These are phyloP conservation scores for Trametes sp. DNA, from an alignment of 1,284 basidiomycete species.

Conservation along the genomic window DNA sequence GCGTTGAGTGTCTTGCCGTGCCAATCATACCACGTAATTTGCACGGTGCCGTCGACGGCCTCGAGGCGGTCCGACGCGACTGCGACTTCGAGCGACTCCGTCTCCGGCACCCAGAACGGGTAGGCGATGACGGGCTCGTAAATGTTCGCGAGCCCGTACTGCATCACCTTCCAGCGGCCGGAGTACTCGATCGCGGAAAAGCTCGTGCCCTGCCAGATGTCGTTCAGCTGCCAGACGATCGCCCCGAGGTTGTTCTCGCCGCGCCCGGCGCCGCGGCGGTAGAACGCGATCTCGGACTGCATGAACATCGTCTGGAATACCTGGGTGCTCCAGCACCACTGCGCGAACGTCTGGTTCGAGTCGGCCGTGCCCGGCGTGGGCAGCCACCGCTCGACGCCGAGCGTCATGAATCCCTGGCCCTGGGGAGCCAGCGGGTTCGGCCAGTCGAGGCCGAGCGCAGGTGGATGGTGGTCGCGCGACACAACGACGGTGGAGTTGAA, in stretches of 20 bases:
- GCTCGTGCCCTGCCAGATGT: slow-evolving; percentile 70
- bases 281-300: slow-evolving; percentile 66
- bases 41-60: slow-evolving; percentile 53
- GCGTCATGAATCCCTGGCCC: slow-evolving; percentile 62
- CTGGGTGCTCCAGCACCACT: slow-evolving; percentile 68
- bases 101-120: slow-evolving; percentile 60
- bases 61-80: slow-evolving; percentile 63
- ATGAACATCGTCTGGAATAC: slow-evolving; percentile 65
- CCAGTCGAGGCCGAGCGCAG: slow-evolving; percentile 59
- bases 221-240: slow-evolving; percentile 71
- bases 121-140: slow-evolving; percentile 60
- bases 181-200: slow-evolving; percentile 69
- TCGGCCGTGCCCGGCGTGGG: slow-evolving; percentile 53
- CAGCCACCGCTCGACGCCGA: slow-evolving; percentile 59
- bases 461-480: slow-evolving; percentile 66
- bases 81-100: slow-evolving; percentile 56
- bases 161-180: slow-evolving; percentile 67
- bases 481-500: slow-evolving; percentile 68
- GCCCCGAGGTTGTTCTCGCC: slow-evolving; percentile 67
- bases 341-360: slow-evolving; percentile 64
- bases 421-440: slow-evolving; percentile 63
- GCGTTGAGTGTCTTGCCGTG: slow-evolving; percentile 50
- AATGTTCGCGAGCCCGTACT: slow-evolving; percentile 56
- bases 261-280: slow-evolving; percentile 62
- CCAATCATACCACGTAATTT: slow-evolving; percentile 69